phyloP scores from a whole-genome alignment of 2,329 filamentous ascomycete species.

The Neofusicoccum cordaticola region DNA sequence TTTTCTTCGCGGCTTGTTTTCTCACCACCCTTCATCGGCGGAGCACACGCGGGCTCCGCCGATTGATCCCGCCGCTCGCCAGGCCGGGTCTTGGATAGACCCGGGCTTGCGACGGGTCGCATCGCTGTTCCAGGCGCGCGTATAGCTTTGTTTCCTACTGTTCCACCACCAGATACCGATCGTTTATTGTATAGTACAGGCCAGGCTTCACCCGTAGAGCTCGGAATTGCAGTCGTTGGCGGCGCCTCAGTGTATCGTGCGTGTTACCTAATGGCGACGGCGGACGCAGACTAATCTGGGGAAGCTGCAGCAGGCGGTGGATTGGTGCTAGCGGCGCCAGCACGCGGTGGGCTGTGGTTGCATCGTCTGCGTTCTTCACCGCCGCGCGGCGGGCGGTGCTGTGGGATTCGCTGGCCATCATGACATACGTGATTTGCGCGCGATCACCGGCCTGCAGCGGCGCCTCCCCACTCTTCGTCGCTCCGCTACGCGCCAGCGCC shows the following conservation, averaged over 20 bases:
- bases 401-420: conserved; percentile 11
- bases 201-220: background rate
- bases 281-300: background rate
- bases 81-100: background rate
- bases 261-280: conserved; percentile 1
- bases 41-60: background rate
- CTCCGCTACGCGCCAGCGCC: conserved; percentile 8
- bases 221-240: conserved; percentile 7
- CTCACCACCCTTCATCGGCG: background rate
- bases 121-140: background rate
- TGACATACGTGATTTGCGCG: conserved; percentile 16
- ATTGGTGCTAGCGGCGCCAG: conserved; percentile 2
- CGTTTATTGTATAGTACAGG: conserved; percentile 19
- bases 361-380: conserved; percentile 13
- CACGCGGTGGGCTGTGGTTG: conserved; percentile 5
- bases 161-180: conserved; percentile 9
- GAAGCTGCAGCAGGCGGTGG: background rate
- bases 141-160: background rate
- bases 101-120: background rate
- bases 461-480: conserved; percentile 13
- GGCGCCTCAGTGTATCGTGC: background rate
- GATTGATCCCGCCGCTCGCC: background rate
- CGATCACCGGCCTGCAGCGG: conserved; percentile 16
- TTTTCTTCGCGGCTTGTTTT: background rate
- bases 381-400: background rate